Percentiles rank a stretch among this genome's conserved stretches.
Evolutionary conservation across 2,329 filamentous ascomycete genomes (phyloP).

Genomic region (Colletotrichum sp.): DNA sequence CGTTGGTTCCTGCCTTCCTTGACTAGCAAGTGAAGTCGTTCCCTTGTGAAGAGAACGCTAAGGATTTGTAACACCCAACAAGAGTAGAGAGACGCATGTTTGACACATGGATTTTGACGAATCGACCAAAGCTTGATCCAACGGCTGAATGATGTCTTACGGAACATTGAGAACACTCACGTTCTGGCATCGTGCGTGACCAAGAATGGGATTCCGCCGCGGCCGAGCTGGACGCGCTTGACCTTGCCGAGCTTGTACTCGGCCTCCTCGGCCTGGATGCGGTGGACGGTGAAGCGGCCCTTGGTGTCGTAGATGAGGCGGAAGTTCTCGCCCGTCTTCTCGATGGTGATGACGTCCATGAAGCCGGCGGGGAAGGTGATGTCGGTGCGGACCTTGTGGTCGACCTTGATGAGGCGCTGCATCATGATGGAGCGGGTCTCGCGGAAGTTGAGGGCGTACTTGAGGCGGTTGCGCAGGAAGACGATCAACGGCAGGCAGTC

Average conservation of each 20-base stretch:
- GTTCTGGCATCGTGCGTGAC: conserved; percentile 99
- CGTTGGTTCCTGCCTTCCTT: conserved; percentile 11
- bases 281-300: conserved; percentile 99
- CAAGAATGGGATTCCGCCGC: conserved; percentile 99
- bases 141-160: conserved; percentile 99
- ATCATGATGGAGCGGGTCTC: conserved; percentile 98
- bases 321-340: conserved; percentile 99
- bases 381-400: conserved; percentile 99
- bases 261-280: conserved; percentile 97
- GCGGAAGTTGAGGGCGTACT: conserved; percentile 99
- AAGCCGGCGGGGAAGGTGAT: conserved; percentile 95
- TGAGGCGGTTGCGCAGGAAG: conserved; percentile 95
- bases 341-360: conserved; percentile 99
- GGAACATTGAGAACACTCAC: conserved; percentile 76
- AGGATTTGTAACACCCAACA: neutral
- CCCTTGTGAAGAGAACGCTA: neutral
- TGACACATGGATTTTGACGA: conserved; percentile 31
- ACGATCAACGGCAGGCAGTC: conserved; percentile 99
- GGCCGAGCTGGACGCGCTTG: conserved; percentile 99
- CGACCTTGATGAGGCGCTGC: conserved; percentile 99
- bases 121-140: conserved; percentile 98
- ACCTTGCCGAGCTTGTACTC: conserved; percentile 99
- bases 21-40: conserved; percentile 4
- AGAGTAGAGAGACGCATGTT: conserved; percentile 2
- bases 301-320: conserved; percentile 99